phyloP scores from a whole-genome alignment of 257 asterid genomes.

The Solanum gandarillasii region DNA sequence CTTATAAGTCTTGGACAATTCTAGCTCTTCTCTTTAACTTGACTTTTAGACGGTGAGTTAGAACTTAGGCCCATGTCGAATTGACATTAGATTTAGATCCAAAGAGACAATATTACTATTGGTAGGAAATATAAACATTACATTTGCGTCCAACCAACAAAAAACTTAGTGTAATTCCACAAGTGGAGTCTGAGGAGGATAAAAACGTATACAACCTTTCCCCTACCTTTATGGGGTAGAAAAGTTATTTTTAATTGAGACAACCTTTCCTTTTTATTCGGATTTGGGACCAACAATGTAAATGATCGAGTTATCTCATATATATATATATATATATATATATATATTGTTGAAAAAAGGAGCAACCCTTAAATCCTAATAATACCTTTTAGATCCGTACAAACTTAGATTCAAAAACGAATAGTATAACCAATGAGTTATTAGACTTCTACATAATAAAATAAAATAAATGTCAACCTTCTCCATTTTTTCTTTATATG shows the following conservation, averaged over 20 bases:
- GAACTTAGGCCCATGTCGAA: neutral
- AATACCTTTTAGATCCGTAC: neutral
- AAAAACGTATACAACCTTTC: no score
- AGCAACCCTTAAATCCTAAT: neutral
- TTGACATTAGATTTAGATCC: no score
- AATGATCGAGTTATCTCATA: no score
- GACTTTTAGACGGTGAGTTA: no score
- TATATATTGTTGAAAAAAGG: neutral
- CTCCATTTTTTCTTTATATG: neutral
- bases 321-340: no score
- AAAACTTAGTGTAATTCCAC: no score
- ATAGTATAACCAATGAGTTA: neutral
- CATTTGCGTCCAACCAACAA: neutral
- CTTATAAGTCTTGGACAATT: no score
- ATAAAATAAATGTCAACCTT: neutral
- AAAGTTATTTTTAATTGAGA: neutral
- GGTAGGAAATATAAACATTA: neutral
- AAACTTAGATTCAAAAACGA: neutral
- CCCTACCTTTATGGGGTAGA: neutral
- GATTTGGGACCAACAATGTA: neutral
- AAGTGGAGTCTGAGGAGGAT: no score
- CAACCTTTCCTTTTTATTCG: neutral
- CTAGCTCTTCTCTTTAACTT: no score
- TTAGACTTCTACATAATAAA: neutral
- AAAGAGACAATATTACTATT: no score